Evolutionary conservation across 1,284 basidiomycete species (phyloP), one percentile per base, ranked within the genome.

Genomic region (Melampsora larici-populina): DNA sequence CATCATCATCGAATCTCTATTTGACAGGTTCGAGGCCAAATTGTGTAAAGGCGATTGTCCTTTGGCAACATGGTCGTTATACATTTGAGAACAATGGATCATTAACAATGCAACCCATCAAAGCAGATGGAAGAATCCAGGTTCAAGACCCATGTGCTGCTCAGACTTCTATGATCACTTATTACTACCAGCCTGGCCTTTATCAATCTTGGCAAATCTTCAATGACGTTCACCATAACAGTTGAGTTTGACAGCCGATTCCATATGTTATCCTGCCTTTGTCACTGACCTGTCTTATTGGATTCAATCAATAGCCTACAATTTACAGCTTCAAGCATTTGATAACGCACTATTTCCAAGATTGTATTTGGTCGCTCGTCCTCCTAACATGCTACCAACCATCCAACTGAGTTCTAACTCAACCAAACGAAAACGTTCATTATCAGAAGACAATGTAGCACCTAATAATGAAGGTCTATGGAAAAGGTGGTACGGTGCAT

Each of bases 1-100:
- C 29, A 43, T 7, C 40, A 63, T n/a, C 9, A 6, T 18, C 26
- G 48, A 18, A 49, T 13, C 24, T 72, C 24, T 33, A 49, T 46
- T 43, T 51, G 31, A 11, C 70, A 78, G 67, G 79, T 8, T 58
- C 78, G 15, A 80, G 81, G 43, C 83, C 82, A 3, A 79, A 80
- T 24, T 84, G 83, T 78, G 81, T 81, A 31, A 79, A 79, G 46
- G 79, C 79, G 8, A 80, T 82, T 60, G 80, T 84, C 29, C 79
- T 83, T 64, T 84, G 82, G 82, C 83, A 84, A 78, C 83, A 84
- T 73, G 83, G 83, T 58, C 81, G 79, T 74, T 83, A 81, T 78
- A 78, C 79, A 3, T 78, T 82, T 17, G 79, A 81, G 79, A 2
- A 66, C 33, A 82, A 83, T 69, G 80, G 80, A 21, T 72, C 74